Percentiles rank a stretch among this genome's conserved stretches.
Conservation (phyloP, 2,329 filamentous ascomycete genomes). For the Dothistroma pini region DNA sequence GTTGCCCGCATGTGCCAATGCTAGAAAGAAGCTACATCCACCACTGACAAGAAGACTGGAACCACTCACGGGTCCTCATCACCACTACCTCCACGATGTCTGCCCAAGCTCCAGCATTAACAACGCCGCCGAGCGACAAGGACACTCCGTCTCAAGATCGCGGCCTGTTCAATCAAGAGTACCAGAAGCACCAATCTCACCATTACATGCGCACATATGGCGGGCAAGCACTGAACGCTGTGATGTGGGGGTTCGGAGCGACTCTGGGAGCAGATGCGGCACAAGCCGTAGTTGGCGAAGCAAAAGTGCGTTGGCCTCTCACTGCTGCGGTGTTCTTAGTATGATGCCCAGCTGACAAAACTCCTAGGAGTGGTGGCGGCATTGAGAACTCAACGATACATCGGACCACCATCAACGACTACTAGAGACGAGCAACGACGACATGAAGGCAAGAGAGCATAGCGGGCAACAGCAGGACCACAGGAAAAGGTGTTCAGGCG, state of each 20-base stretch:
- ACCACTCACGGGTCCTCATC: no score
- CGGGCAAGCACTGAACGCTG: slow-evolving; percentile 26
- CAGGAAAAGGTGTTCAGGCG: background rate
- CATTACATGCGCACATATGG: slow-evolving; percentile 33
- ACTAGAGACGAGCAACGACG: background rate
- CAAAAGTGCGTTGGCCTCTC: slow-evolving; percentile 20
- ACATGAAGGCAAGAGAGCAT: background rate
- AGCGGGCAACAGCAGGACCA: background rate
- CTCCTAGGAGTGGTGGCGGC: slow-evolving; percentile 10
- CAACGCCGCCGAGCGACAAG: slow-evolving; percentile 26
- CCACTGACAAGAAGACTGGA: no score
- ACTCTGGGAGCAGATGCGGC: slow-evolving; percentile 31
- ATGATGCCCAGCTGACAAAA: background rate
- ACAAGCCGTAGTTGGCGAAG: slow-evolving; percentile 31
- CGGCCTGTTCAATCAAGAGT: slow-evolving; percentile 28
- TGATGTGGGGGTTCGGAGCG: slow-evolving; percentile 29
- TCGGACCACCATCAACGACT: background rate
- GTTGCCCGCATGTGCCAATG: no score
- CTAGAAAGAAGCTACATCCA: no score
- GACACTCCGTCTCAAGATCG: slow-evolving; percentile 29
- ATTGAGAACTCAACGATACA: background rate
- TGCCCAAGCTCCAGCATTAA: slow-evolving; percentile 19
- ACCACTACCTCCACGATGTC: slow-evolving; percentile 17
- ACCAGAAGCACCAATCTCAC: slow-evolving; percentile 29
- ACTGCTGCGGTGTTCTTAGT: no score